These are phyloP conservation scores for Hyaloperonospora brassicae DNA, from an alignment of 352 stramenopile species.

Conservation along the genomic window DNA sequence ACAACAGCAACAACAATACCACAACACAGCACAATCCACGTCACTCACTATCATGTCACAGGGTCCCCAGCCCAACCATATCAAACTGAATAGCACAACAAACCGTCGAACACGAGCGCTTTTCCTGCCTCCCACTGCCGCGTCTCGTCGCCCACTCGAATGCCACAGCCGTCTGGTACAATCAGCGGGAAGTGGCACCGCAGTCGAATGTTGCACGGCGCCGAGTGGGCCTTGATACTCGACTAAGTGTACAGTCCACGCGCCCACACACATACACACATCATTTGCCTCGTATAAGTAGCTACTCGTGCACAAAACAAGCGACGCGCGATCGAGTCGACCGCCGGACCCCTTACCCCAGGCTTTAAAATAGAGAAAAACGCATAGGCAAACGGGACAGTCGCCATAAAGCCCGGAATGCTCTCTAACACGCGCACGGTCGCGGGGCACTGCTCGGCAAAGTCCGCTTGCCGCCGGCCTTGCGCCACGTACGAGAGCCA, in stretches of 20 bases:
- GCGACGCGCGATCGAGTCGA: too few relatives aligned
- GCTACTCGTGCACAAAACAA: not conserved
- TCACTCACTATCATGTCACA: too few relatives aligned
- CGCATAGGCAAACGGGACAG: constrained; percentile 90
- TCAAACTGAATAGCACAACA: not conserved
- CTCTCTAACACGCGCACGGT: constrained; percentile 66
- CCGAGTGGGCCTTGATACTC: constrained; percentile 89
- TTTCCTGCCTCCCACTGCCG: constrained; percentile 75
- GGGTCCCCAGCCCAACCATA: too few relatives aligned
- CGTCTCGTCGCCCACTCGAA: constrained; percentile 86
- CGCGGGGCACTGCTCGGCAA: constrained; percentile 51
- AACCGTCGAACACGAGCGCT: constrained; percentile 76
- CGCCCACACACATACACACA: constrained; percentile 1
- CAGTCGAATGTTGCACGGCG: constrained; percentile 93
- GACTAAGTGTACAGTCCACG: constrained; percentile 26
- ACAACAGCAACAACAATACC: too few relatives aligned
- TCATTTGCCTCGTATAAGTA: not conserved
- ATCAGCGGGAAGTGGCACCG: constrained; percentile 92
- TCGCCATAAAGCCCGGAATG: constrained; percentile 80
- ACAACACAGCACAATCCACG: not conserved
- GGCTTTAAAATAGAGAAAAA: constrained; percentile 94
- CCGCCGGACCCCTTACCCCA: constrained; percentile 39
- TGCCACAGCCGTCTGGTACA: constrained; percentile 84
- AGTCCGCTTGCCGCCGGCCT: constrained; percentile 53
- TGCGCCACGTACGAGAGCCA: constrained; percentile 87